phyloP scores from a whole-genome alignment of 2,329 filamentous ascomycete genomes.

The Alternaria gaisen region DNA sequence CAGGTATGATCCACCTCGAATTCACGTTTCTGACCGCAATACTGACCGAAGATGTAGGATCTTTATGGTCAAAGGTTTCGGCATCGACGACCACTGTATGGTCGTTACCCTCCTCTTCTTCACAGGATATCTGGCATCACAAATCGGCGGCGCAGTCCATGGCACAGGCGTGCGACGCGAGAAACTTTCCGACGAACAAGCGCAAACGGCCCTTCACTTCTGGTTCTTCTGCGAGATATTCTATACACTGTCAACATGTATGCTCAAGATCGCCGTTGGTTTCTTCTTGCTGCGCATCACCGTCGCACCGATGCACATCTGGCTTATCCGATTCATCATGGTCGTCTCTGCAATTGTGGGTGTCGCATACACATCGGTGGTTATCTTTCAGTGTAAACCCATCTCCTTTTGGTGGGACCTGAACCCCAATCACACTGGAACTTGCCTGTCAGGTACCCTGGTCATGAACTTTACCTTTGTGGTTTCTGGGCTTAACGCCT shows the following conservation, averaged over 20 bases:
- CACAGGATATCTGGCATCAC: constrained; percentile 43
- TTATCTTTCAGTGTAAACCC: constrained; percentile 62
- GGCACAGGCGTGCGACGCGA: constrained; percentile 49
- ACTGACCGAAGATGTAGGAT: constrained; percentile 23
- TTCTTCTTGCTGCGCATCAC: constrained; percentile 63
- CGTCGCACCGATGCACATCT: constrained; percentile 53
- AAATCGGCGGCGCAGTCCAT: constrained; percentile 49
- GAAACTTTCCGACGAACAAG: constrained; percentile 40
- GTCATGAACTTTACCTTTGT: constrained; percentile 62
- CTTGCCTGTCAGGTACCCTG: constrained; percentile 53
- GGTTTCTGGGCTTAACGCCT: constrained; percentile 37
- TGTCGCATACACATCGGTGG: constrained; percentile 59
- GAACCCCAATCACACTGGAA: constrained; percentile 47
- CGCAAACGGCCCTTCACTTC: constrained; percentile 42
- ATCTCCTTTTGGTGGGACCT: constrained; percentile 60
- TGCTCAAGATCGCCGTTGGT: constrained; percentile 61
- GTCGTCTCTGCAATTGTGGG: constrained; percentile 55
- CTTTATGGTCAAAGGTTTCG: constrained; percentile 50
- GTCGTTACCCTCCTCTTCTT: constrained; percentile 49
- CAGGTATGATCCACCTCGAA: constrained; percentile 30
- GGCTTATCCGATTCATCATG: constrained; percentile 59
- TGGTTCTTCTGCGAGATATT: constrained; percentile 65
- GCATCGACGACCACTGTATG: constrained; percentile 54
- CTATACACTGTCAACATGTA: constrained; percentile 59
- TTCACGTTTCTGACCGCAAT: neutral